Evolutionary conservation across 106 monocot species (phyloP).

Genomic region (Chionographis japonica): DNA sequence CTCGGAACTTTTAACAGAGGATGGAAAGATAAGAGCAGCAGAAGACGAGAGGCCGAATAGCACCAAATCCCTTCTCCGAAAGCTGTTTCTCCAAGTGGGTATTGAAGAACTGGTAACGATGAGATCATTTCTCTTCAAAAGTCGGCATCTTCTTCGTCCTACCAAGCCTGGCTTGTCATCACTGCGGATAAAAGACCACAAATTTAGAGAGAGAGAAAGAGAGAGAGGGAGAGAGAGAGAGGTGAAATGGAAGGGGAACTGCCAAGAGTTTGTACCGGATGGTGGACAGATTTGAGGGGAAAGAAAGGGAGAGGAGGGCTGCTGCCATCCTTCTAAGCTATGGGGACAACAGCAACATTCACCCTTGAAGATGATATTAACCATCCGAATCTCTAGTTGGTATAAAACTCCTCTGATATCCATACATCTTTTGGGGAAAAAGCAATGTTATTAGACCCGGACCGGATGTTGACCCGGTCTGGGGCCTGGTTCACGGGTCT

Average conservation of each 20-base stretch:
- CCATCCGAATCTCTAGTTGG: too few species aligned
- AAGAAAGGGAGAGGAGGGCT: constrained; percentile 41
- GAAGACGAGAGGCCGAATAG: constrained; percentile 34
- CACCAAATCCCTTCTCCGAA: constrained; percentile 42
- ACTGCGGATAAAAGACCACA: constrained; percentile 1
- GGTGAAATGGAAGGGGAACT: too few species aligned
- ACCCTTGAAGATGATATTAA: too few species aligned
- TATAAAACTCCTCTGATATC: too few species aligned
- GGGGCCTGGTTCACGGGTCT: too few species aligned
- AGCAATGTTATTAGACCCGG: too few species aligned
- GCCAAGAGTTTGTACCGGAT: neutral
- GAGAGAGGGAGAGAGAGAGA: neutral
- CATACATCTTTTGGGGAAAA: too few species aligned
- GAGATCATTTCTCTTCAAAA: constrained; percentile 1
- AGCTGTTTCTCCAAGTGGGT: neutral
- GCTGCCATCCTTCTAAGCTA: constrained; percentile 13
- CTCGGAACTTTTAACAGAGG: constrained; percentile 25
- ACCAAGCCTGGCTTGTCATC: neutral
- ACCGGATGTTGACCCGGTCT: too few species aligned
- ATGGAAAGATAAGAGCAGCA: constrained; percentile 26
- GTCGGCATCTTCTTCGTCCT: neutral
- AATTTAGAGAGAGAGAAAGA: neutral
- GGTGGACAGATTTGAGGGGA: neutral
- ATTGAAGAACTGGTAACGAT: constrained; percentile 7
- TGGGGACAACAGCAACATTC: too few species aligned